Evolutionary conservation across 2,329 filamentous ascomycete species (phyloP), one percentile per base, ranked within the genome.

Genomic region (Dactylonectria estremocensis): DNA sequence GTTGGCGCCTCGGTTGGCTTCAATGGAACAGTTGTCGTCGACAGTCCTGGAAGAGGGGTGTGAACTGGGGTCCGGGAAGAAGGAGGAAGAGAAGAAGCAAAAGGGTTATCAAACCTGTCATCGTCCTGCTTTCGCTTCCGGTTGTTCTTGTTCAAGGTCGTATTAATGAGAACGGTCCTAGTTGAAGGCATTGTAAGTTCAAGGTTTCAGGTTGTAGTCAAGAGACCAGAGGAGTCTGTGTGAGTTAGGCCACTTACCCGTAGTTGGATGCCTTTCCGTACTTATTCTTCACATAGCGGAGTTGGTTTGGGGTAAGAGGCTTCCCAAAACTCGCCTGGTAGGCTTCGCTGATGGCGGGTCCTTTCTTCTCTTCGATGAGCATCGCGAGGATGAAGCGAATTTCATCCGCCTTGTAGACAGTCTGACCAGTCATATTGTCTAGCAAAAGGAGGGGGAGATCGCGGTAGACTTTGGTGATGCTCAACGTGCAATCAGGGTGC

Each of bases 211-310:
- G 3, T 7, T 33, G 1, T 13, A 35, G 50, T 18, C 0, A 24
- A 22, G 43, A 18, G 7, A 50, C 9, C 14, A 22, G 22, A 40
- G 18, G 11, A 35, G 54, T 7, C 3, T 3, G 5, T n/a, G 20
- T 8, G 40, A 43, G 37, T 5, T 20, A 14, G 24, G 22, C 6
- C 31, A 74, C 81, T 63, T 76, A 83, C 82, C 79, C 78, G 61
- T 79, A 83, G 7, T 77, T 75, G 0, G 82, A 80, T 43, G 83
- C 81, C 43, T 76, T 78, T 0, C 82, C 81, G 49, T 84, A 84
- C 66, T 83, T 82, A 68, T 79, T 80, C 67, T 80, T 81, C 9
- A 83, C 67, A 59, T 84, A 83, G 10, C 80, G 78, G 10, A 84
- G 74, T 67, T 83, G 80, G 52, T 79, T 81, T 1, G 75, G 67